Conservation (phyloP, 2,329 filamentous ascomycete genomes). For the Aspergillus sp. region DNA sequence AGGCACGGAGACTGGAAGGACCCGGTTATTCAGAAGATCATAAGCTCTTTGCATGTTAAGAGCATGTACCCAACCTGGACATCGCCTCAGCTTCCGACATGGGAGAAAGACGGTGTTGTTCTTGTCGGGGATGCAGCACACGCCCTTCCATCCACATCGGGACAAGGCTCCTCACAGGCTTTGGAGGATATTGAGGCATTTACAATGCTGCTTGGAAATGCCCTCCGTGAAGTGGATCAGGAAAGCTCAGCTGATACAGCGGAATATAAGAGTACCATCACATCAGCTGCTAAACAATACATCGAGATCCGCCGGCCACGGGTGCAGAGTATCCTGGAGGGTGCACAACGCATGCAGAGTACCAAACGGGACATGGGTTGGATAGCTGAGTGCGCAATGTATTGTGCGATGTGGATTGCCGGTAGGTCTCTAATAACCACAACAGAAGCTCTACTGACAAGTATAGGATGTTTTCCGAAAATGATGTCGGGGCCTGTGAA, state of each 20-base stretch:
- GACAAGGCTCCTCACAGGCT: constrained; percentile 57
- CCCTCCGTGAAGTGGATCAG: constrained; percentile 19
- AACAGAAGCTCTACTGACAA: constrained; percentile 3
- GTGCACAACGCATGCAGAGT: constrained; percentile 33
- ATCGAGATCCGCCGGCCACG: constrained; percentile 36
- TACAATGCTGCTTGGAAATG: constrained; percentile 40
- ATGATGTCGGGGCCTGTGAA: constrained; percentile 16
- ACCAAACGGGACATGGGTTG: constrained; percentile 35
- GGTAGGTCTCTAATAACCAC: constrained; percentile 22
- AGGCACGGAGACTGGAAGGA: constrained; percentile 50
- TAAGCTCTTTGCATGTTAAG: constrained; percentile 39
- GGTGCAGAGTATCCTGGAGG: constrained; percentile 32
- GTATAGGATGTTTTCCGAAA: constrained; percentile 24
- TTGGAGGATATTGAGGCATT: constrained; percentile 56
- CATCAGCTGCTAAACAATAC: constrained; percentile 31
- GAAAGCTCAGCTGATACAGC: not conserved
- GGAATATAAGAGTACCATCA: constrained; percentile 23
- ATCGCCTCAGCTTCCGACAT: constrained; percentile 48
- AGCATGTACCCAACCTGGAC: constrained; percentile 52
- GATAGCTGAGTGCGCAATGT: constrained; percentile 40
- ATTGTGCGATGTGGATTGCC: constrained; percentile 36
- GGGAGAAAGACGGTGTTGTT: constrained; percentile 50
- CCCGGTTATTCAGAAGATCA: constrained; percentile 43
- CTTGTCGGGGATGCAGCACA: constrained; percentile 60
- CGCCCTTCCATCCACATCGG: constrained; percentile 54